A percentile compares a stretch with the other conserved stretches of the same genome.
Conservation (phyloP, 805 yeast genomes). For the Yamadazyma nakazawae region DNA sequence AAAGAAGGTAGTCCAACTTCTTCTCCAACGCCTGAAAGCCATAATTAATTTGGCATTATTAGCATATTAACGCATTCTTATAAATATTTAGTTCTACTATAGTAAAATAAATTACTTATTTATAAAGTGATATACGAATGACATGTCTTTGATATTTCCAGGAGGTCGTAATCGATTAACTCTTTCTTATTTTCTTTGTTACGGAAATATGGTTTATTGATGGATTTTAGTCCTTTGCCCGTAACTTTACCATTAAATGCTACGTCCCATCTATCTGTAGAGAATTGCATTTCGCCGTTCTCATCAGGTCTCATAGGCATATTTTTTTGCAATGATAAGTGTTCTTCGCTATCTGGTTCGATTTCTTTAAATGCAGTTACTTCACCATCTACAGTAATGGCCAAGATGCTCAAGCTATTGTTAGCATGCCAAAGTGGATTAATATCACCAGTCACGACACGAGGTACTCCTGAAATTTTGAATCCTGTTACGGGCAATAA, state of each 20-base stretch:
- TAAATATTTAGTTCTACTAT: not conserved
- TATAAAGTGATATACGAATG: constrained; percentile 7
- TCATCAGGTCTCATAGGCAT: not conserved
- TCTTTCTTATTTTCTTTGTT: constrained; percentile 20
- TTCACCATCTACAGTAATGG: constrained; percentile 40
- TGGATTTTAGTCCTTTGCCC: constrained; percentile 37
- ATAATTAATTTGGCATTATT: constrained; percentile 1
- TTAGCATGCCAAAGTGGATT: constrained; percentile 7
- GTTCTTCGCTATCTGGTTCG: constrained; percentile 13
- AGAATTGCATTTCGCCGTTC: constrained; percentile 12
- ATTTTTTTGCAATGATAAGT: constrained; percentile 9
- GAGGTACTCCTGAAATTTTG: constrained; percentile 29
- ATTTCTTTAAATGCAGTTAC: constrained; percentile 19
- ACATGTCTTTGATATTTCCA: constrained; percentile 10
- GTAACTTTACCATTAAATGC: constrained; percentile 37
- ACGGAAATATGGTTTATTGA: constrained; percentile 36
- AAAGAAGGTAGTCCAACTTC: not conserved
- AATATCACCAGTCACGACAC: constrained; percentile 27
- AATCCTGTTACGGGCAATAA: constrained; percentile 7
- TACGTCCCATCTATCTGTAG: constrained; percentile 16
- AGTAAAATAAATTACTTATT: not conserved
- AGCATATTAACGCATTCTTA: constrained; percentile 1
- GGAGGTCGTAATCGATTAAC: constrained; percentile 34
- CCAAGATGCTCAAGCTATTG: constrained; percentile 12
- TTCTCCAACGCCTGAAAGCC: not conserved